These are phyloP conservation scores for Amauroascus niger DNA, from an alignment of 2,329 filamentous ascomycete genomes.

Conservation along the genomic window DNA sequence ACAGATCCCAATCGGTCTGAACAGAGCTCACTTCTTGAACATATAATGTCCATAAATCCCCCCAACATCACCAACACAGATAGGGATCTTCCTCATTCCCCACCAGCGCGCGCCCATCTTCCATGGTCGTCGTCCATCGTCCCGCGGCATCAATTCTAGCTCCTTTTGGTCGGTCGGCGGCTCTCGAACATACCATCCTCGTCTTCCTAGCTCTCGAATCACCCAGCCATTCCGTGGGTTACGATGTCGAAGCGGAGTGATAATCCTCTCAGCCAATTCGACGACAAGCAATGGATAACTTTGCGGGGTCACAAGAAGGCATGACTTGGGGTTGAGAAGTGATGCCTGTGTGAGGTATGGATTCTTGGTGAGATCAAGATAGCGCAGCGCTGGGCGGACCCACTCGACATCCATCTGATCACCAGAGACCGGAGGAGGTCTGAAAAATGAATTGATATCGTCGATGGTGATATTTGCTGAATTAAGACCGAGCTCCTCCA, in stretches of 20 bases:
- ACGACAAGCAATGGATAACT: conserved; percentile 65
- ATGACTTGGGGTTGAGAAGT: conserved; percentile 48
- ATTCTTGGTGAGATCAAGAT: conserved; percentile 67
- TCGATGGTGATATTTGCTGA: conserved; percentile 53
- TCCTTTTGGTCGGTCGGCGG: conserved; percentile 27
- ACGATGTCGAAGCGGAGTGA: conserved; percentile 54
- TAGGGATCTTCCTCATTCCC: conserved; percentile 64
- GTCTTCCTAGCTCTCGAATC: conserved; percentile 56
- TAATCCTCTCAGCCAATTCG: conserved; percentile 61
- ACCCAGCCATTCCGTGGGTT: conserved; percentile 61
- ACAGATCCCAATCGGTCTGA: background rate
- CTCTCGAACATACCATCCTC: conserved; percentile 55
- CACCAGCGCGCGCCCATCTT: conserved; percentile 78
- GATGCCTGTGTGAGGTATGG: conserved; percentile 46
- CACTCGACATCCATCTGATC: conserved; percentile 34
- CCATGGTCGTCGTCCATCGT: conserved; percentile 57
- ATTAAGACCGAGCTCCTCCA: conserved; percentile 68
- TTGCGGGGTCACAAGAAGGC: conserved; percentile 48
- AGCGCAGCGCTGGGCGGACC: conserved; percentile 55
- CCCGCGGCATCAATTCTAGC: conserved; percentile 26
- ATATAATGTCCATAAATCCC: conserved; percentile 52
- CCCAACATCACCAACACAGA: conserved; percentile 47
- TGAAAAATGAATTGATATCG: conserved; percentile 56
- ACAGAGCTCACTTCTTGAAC: conserved; percentile 42
- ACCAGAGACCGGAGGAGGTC: conserved; percentile 17